Evolutionary conservation across 1,284 basidiomycete genomes (phyloP).

Genomic region (Cystobasidium sp.): DNA sequence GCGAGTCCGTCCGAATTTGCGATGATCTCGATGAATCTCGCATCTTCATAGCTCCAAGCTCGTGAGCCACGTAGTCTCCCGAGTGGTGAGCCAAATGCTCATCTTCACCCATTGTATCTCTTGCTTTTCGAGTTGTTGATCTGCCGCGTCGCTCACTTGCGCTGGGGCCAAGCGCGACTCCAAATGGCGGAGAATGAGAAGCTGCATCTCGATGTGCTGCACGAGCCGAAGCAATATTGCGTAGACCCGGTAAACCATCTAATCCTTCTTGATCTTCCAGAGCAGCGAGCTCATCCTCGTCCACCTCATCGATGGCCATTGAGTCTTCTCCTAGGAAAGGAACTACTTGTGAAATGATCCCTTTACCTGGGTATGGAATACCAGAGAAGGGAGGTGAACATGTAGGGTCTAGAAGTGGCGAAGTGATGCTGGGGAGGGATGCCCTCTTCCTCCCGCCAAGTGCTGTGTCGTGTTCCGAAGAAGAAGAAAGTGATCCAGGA

Average conservation of each 20-base stretch:
- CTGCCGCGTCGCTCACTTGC: slow-evolving; percentile 27
- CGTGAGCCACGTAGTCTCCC: slow-evolving; percentile 33
- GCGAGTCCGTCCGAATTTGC: neutral
- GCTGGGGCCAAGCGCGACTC: neutral
- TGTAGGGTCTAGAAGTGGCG: neutral
- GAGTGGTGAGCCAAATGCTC: neutral
- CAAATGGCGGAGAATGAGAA: slow-evolving; percentile 28
- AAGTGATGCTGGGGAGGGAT: no score
- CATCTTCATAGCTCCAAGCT: slow-evolving; percentile 26
- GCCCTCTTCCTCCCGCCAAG: no score
- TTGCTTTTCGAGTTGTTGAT: slow-evolving; percentile 31
- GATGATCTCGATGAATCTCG: slow-evolving; percentile 26
- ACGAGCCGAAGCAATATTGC: neutral
- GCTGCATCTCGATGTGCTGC: neutral
- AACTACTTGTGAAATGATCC: neutral
- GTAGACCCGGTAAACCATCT: slow-evolving; percentile 5
- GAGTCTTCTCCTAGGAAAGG: slow-evolving; percentile 1
- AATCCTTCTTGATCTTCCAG: slow-evolving; percentile 14
- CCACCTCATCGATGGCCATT: slow-evolving; percentile 33
- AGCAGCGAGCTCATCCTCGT: slow-evolving; percentile 1
- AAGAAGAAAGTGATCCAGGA: slow-evolving; percentile 17
- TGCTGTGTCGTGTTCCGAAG: neutral
- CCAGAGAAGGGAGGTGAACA: neutral
- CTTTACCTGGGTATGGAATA: neutral
- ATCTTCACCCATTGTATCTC: slow-evolving; percentile 5